Percentiles rank a stretch among this genome's conserved stretches.
These are phyloP conservation scores for Neurospora intermedia DNA, from an alignment of 495 filamentous ascomycete species.

Conservation along the genomic window DNA sequence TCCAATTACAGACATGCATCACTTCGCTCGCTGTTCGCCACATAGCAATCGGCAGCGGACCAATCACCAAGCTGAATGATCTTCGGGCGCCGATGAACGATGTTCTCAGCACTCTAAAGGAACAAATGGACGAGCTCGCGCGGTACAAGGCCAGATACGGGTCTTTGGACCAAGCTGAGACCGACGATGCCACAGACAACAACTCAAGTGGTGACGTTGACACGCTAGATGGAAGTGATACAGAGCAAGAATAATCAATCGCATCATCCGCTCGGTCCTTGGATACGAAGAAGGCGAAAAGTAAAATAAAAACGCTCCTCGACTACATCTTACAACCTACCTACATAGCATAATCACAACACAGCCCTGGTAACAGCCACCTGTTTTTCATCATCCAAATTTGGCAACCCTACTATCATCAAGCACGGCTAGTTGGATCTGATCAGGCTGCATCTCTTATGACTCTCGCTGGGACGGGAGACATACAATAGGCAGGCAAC, in stretches of 20 bases:
- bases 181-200: background rate
- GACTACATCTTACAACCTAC: background rate
- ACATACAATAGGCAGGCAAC: background rate
- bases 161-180: constrained; percentile 11
- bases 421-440: background rate
- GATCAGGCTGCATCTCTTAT: background rate
- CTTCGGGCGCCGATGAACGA: constrained; percentile 40
- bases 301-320: background rate
- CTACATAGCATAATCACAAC: background rate
- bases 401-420: background rate
- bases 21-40: constrained; percentile 56
- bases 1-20: constrained; percentile 38
- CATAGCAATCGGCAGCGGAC: constrained; percentile 38
- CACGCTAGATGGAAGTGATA: constrained; percentile 17
- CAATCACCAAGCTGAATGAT: constrained; percentile 30
- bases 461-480: background rate
- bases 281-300: background rate
- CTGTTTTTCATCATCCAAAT: background rate
- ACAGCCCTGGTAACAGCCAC: background rate
- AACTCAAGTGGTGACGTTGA: background rate
- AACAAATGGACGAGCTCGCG: constrained; percentile 35
- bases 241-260: constrained; percentile 20
- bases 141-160: constrained; percentile 39
- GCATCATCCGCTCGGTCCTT: background rate
- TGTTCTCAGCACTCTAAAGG: constrained; percentile 30